phyloP scores from a whole-genome alignment of 306 rosid species.

The Hippophae gyantsensis region DNA sequence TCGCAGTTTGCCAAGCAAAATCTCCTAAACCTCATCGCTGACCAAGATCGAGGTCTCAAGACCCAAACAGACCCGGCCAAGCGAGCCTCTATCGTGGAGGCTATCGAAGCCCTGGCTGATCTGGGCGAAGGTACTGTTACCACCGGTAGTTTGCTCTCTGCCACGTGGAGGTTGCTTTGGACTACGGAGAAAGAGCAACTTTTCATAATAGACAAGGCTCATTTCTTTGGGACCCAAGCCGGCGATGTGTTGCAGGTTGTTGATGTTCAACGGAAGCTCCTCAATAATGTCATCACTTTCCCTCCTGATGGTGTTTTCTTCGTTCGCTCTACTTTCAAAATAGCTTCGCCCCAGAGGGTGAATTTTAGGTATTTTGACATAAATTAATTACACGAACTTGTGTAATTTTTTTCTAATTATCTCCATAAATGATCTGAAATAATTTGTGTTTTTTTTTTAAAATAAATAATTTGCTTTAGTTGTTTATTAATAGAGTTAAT shows the following conservation, averaged over 20 bases:
- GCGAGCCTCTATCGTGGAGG: constrained; percentile 43
- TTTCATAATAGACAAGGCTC: constrained; percentile 67
- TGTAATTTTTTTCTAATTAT: too few relatives aligned
- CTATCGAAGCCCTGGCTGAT: constrained; percentile 47
- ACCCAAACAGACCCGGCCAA: constrained; percentile 43
- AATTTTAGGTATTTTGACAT: constrained; percentile 53
- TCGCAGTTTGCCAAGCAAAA: constrained; percentile 42
- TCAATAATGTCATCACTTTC: constrained; percentile 81
- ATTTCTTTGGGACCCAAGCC: constrained; percentile 57
- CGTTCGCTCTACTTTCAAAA: constrained; percentile 61
- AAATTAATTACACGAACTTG: background rate
- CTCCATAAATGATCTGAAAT: too few relatives aligned
- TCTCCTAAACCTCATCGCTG: constrained; percentile 64
- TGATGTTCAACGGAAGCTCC: constrained; percentile 42
- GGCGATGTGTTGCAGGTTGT: constrained; percentile 92
- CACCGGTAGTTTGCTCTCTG: constrained; percentile 54
- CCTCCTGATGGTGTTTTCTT: constrained; percentile 94
- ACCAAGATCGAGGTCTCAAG: constrained; percentile 70
- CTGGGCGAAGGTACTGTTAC: constrained; percentile 40
- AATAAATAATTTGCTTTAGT: too few relatives aligned
- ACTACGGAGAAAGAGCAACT: constrained; percentile 97
- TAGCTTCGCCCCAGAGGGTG: constrained; percentile 68
- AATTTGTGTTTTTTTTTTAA: too few relatives aligned
- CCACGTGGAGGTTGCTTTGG: constrained; percentile 87
- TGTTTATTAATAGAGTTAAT: too few relatives aligned